A percentile compares a stretch with the other conserved stretches of the same genome.
phyloP scores from a whole-genome alignment of 805 yeast genomes.

The Schizosaccharomyces osmophilus region DNA sequence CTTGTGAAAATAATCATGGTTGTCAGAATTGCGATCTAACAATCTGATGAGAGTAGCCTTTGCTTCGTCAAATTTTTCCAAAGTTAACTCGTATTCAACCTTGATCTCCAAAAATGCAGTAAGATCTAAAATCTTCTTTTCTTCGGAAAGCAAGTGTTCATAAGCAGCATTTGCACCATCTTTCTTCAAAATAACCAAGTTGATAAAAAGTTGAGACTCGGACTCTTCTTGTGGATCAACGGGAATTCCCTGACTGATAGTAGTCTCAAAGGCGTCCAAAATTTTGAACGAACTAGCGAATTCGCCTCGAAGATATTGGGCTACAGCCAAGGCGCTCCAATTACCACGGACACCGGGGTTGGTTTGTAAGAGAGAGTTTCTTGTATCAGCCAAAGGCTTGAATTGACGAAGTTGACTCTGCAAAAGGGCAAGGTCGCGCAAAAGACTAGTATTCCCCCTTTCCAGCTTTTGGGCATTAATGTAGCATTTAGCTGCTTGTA shows the following conservation, averaged over 20 bases:
- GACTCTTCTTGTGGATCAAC: not conserved
- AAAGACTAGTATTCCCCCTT: conserved; percentile 49
- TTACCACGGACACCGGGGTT: conserved; percentile 68
- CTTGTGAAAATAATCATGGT: conserved; percentile 34
- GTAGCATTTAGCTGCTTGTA: conserved; percentile 58
- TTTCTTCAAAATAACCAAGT: not conserved
- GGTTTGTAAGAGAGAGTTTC: conserved; percentile 43
- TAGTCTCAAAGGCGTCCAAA: conserved; percentile 47
- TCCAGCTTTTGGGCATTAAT: conserved; percentile 53
- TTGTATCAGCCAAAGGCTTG: conserved; percentile 29
- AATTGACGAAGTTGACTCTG: conserved; percentile 63
- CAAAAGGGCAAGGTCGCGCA: conserved; percentile 57
- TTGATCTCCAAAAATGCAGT: conserved; percentile 23
- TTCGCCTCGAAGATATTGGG: conserved; percentile 54
- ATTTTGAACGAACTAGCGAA: conserved; percentile 45
- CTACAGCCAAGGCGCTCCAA: conserved; percentile 74
- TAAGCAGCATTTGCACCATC: not conserved
- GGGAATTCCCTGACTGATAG: conserved; percentile 21
- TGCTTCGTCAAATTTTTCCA: conserved; percentile 39
- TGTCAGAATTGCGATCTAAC: conserved; percentile 69
- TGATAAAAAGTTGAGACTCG: not conserved
- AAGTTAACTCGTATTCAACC: conserved; percentile 36
- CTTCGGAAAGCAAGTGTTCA: conserved; percentile 21
- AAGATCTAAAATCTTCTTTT: conserved; percentile 31
- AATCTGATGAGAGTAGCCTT: conserved; percentile 40